A percentile compares a stretch with the other conserved stretches of the same genome.
Evolutionary conservation across 208 protist genomes (phyloP).

Genomic region (Leishmania guyanensis): DNA sequence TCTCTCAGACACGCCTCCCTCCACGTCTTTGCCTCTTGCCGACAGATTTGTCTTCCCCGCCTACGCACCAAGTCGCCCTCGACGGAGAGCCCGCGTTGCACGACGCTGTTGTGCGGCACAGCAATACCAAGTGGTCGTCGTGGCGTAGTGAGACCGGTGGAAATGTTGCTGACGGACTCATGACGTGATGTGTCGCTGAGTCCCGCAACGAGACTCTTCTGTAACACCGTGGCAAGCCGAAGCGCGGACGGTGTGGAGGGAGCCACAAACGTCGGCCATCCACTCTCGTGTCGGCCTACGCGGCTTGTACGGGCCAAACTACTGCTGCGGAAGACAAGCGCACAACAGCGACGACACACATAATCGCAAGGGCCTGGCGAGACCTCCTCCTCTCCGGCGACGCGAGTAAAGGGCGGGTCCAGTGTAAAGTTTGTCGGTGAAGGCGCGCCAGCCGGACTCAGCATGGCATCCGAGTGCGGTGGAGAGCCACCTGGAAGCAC

Average conservation of each 20-base stretch:
- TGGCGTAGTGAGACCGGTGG: background rate
- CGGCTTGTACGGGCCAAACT: conserved; percentile 18
- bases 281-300: conserved; percentile 30
- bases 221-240: conserved; percentile 29
- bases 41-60: conserved; percentile 15
- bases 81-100: conserved; percentile 43
- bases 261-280: conserved; percentile 56
- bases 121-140: background rate
- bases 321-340: conserved; percentile 36
- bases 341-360: conserved; percentile 33
- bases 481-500: background rate
- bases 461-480: background rate
- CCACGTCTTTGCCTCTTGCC: conserved; percentile 40
- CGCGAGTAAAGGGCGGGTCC: conserved; percentile 56
- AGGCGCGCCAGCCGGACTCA: background rate
- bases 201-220: conserved; percentile 24
- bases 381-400: conserved; percentile 33
- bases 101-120: conserved; percentile 18
- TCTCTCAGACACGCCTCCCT: conserved; percentile 67
- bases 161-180: background rate
- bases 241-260: conserved; percentile 17
- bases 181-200: background rate
- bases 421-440: conserved; percentile 17
- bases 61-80: conserved; percentile 58
- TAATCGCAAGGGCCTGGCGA: conserved; percentile 20